Conservation (phyloP, 2,329 filamentous ascomycete species). For the Fusarium pilosicola region DNA sequence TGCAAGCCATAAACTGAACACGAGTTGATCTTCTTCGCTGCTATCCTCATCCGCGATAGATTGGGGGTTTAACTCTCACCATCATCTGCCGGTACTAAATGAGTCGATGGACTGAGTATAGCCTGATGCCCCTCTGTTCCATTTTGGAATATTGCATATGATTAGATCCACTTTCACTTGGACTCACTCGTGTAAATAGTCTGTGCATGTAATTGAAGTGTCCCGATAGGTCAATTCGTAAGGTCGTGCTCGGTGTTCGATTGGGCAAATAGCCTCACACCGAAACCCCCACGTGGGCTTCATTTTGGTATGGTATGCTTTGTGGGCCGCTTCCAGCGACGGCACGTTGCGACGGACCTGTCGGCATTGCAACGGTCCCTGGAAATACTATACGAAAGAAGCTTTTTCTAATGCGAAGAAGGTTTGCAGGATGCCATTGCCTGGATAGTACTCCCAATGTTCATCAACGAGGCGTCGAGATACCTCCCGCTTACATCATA, state of each 20-base stretch:
- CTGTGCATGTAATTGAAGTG: too few relatives aligned
- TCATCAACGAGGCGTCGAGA: not conserved
- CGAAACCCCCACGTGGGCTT: not conserved
- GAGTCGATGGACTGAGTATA: not conserved
- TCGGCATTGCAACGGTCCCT: not conserved
- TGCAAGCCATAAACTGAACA: not conserved
- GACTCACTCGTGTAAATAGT: rapidly evolving
- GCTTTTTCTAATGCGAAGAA: not conserved
- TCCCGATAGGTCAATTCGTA: too few relatives aligned
- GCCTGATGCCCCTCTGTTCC: not conserved
- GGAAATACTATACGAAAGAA: not conserved
- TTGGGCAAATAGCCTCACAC: not conserved
- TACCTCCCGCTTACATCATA: rapidly evolving
- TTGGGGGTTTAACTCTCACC: not conserved
- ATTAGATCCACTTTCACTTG: not conserved
- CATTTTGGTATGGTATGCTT: not conserved
- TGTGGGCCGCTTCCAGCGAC: not conserved
- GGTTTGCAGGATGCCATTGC: not conserved
- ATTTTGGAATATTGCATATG: not conserved
- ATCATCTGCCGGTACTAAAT: not conserved
- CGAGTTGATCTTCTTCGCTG: not conserved
- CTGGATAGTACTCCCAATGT: not conserved
- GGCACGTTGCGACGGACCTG: too few relatives aligned
- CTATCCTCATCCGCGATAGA: not conserved
- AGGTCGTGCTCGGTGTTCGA: not conserved